Evolutionary conservation across 441 rosid genomes (phyloP), one percentile per base, ranked within the genome.

Genomic region (Caryocar brasiliense): DNA sequence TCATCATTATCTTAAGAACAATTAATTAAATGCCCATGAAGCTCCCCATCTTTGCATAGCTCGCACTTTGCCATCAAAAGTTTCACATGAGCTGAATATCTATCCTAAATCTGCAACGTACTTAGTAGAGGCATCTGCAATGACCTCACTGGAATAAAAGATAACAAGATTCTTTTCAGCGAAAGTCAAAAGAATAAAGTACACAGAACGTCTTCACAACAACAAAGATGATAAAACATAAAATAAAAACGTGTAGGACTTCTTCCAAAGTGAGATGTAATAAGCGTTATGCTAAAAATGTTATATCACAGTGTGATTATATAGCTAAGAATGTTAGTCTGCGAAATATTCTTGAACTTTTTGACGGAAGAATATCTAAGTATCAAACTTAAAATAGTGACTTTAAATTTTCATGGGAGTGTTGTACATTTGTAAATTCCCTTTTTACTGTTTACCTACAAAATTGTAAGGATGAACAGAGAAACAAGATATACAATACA

Each of bases 71-170:
- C 15, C 6, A 40, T 10, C 12, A 17, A 15, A 41, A 17, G 45
- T 8, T 13, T 51, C 11, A 11, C 14, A 15, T 25, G 30, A 23
- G 30, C 39, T 13, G 45, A 45, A 46, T 38, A 45, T 36, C 57
- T 5, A 18, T 6, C 15, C 28, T 32, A 12, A 19, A 49, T 20
- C n/a, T 30, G 23, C 18, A 0, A 1, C 0, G n/a, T 10, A 14
- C 20, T 47, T 40, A 27, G 19, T 14, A 24, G 43, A 28, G 30
- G 40, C 18, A 38, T 12, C 60, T 38, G 32, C 51, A 53, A 24
- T 47, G 22, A 23, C 30, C 26, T 29, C 35, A 30, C 8, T 24
- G 14, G 49, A 28, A 29, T 5, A 1, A 47, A 11, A 1, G 25
- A n/a, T 7, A 23, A 0, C n/a, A 11, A 33, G 35, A 34, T 9